phyloP scores from a whole-genome alignment of 768 basidiomycete species.

The Russula foetens region DNA sequence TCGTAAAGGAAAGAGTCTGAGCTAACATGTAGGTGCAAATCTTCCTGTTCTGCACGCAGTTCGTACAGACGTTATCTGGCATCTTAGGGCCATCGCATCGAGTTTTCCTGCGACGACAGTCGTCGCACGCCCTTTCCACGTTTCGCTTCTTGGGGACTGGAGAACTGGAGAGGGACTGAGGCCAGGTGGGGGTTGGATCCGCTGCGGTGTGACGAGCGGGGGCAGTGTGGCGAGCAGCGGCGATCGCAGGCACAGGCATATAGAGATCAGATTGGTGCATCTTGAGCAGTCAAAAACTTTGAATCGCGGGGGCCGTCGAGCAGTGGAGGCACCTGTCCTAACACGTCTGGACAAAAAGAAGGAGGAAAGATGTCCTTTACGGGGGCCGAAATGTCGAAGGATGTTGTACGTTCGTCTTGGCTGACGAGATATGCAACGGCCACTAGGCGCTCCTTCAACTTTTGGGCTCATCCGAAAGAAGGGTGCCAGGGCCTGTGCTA shows the following conservation, averaged over 20 bases:
- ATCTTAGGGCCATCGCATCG: conserved; percentile 29
- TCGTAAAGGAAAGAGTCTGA: background rate
- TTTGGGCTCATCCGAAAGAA: background rate
- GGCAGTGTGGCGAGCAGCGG: background rate
- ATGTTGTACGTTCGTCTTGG: background rate
- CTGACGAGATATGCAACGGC: conserved; percentile 3
- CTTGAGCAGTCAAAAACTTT: background rate
- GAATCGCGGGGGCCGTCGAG: conserved; percentile 11
- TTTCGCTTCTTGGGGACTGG: conserved; percentile 28
- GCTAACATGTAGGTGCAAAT: conserved; percentile 31
- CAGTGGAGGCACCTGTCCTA: background rate
- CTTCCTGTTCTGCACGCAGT: conserved; percentile 28
- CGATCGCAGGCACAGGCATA: background rate
- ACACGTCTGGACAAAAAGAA: background rate
- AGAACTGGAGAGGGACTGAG: conserved; percentile 11
- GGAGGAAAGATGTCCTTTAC: background rate
- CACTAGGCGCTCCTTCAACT: background rate
- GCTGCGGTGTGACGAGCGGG: background rate
- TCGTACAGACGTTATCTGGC: conserved; percentile 31
- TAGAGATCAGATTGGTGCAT: conserved; percentile 10
- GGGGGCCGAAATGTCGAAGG: conserved; percentile 10
- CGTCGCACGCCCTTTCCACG: conserved; percentile 30
- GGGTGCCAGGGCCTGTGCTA: background rate
- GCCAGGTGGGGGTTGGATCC: background rate
- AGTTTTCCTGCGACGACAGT: conserved; percentile 29